Evolutionary conservation across 2,329 filamentous ascomycete species (phyloP).

Genomic region (Nothomitra cinnamomea): DNA sequence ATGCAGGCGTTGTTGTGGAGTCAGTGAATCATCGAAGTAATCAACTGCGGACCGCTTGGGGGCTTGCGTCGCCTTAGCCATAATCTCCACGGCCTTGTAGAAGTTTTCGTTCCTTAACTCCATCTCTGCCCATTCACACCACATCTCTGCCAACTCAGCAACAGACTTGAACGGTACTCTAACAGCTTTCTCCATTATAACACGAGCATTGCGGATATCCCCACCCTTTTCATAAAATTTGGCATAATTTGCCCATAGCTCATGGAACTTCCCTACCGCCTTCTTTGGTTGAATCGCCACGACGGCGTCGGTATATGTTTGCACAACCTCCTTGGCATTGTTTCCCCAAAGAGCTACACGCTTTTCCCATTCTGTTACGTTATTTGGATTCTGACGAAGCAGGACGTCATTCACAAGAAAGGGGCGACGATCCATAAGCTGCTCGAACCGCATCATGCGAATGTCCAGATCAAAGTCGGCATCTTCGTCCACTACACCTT

Average conservation of each 20-base stretch:
- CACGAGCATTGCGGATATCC: conserved; percentile 66
- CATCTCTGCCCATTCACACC: conserved; percentile 99
- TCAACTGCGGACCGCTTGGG: conserved; percentile 96
- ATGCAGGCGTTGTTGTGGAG: conserved; percentile 89
- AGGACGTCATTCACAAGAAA: conserved; percentile 95
- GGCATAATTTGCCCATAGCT: conserved; percentile 91
- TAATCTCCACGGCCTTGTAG: conserved; percentile 82
- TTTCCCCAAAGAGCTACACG: conserved; percentile 89
- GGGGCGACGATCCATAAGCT: conserved; percentile 89
- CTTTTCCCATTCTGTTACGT: conserved; percentile 94
- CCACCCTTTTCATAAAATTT: conserved; percentile 88
- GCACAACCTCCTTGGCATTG: conserved; percentile 78
- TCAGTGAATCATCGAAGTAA: conserved; percentile 90
- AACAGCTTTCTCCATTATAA: conserved; percentile 95
- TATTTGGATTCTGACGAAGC: conserved; percentile 88
- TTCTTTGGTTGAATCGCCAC: conserved; percentile 87
- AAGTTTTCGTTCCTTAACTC: conserved; percentile 93
- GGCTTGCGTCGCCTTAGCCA: conserved; percentile 95
- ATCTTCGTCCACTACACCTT: conserved; percentile 59
- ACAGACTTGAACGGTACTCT: conserved; percentile 97
- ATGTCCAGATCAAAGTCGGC: conserved; percentile 92
- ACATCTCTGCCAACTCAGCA: conserved; percentile 91
- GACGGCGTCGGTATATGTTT: conserved; percentile 90
- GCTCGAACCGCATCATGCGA: conserved; percentile 93
- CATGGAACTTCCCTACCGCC: conserved; percentile 80